A percentile compares a stretch with the other conserved stretches of the same genome.
phyloP scores from a whole-genome alignment of 331 rosid genomes.

The Quercus tomentella region DNA sequence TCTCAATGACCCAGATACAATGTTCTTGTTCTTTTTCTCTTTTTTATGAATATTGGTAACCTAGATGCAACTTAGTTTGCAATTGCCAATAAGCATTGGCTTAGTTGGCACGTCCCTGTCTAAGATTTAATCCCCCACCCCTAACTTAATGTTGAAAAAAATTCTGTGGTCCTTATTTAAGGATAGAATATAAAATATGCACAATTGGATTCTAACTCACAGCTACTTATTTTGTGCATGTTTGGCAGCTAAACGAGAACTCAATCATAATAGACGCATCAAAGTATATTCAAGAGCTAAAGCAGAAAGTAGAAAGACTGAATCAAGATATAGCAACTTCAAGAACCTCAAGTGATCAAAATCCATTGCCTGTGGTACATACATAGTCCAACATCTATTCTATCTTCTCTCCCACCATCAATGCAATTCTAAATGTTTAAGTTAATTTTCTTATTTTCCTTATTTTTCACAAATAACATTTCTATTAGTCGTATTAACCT shows the following conservation, averaged over 20 bases:
- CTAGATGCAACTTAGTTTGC: not conserved
- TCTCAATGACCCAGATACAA: too few species aligned
- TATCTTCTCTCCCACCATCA: not conserved
- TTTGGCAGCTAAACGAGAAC: conserved; percentile 54
- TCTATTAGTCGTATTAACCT: not conserved
- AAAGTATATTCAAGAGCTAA: conserved; percentile 81
- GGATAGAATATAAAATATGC: not conserved
- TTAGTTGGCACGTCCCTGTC: too few species aligned
- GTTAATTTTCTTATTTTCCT: not conserved
- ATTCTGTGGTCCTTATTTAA: not conserved
- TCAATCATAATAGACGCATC: conserved; percentile 93
- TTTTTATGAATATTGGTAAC: not conserved
- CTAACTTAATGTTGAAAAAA: too few species aligned
- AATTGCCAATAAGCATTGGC: not conserved
- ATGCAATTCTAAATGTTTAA: not conserved
- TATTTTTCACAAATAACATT: not conserved
- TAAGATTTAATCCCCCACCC: too few species aligned
- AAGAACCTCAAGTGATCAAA: conserved; percentile 52
- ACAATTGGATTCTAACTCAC: not conserved
- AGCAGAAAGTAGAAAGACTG: conserved; percentile 74
- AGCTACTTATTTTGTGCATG: conserved; percentile 3
- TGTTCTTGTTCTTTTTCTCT: not conserved
- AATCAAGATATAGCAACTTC: conserved; percentile 64
- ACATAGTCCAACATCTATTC: not conserved
- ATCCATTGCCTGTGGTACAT: conserved; percentile 62